Conservation (phyloP, 192 early-diverging fungal genomes). For the Entomortierella lignicola region DNA sequence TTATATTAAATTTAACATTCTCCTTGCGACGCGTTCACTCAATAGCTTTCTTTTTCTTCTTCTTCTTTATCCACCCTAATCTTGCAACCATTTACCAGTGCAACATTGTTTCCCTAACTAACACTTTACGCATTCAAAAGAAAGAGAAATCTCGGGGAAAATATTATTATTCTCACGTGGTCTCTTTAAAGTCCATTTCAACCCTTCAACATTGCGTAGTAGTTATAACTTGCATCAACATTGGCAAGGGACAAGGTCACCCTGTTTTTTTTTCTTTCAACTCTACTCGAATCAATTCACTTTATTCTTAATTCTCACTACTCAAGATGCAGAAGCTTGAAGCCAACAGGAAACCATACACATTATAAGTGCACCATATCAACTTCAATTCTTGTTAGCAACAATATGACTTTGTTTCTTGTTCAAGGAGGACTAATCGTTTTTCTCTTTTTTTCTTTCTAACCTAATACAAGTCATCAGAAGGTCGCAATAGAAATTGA, state of each 20-base stretch:
- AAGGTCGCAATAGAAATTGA: conserved; percentile 64
- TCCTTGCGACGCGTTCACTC: too few species aligned
- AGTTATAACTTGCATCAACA: too few species aligned
- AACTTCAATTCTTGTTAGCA: background rate
- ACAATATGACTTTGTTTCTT: background rate
- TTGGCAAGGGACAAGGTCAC: background rate
- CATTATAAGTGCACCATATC: conserved; percentile 45
- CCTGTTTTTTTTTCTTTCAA: background rate
- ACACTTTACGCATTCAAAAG: too few species aligned
- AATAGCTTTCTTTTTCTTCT: too few species aligned
- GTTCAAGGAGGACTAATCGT: background rate
- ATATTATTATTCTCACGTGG: too few species aligned
- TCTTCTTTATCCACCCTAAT: too few species aligned
- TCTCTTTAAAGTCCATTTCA: too few species aligned
- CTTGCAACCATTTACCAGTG: too few species aligned
- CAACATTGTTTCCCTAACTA: too few species aligned
- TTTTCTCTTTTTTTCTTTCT: conserved; percentile 14
- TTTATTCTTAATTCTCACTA: background rate
- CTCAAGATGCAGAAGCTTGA: conserved; percentile 48
- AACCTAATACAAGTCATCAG: conserved; percentile 61
- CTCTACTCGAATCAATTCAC: background rate
- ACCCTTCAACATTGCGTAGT: too few species aligned
- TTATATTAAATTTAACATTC: too few species aligned
- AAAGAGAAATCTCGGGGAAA: too few species aligned
- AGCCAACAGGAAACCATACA: conserved; percentile 30